Base-by-base conservation (phyloP, 1,139 yeast species). In the Yamadazyma aaseri region DNA sequence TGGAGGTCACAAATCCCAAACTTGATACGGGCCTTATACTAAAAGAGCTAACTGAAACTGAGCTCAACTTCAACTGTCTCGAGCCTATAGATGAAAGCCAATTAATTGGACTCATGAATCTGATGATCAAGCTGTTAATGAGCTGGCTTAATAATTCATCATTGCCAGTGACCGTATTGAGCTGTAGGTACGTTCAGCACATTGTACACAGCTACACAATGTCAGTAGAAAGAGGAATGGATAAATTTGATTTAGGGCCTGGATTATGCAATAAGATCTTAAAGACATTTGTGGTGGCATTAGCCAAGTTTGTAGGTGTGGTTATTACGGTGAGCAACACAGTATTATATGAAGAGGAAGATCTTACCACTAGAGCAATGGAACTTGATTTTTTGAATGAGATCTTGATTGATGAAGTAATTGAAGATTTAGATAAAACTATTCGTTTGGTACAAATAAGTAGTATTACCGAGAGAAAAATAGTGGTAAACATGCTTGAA, bases 291-390 rank as follows among this genome's bases (percentile, higher is more conserved):
- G 55, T 72, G 5, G 46, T 76, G 18, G 85, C 81, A 2, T 46
- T 79, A 6, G 57, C 76, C 30, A 74, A 73, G 40, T 71, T 78
- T 47, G 70, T 77, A 5, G 76, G 76, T 14, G 63, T 74, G 31
- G 64, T 73, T 5, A 50, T 73, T 3, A 55, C 58, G 6, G 56
- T 81, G 23, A 78, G 81, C 1, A 62, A 70, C 12, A 81, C 79
- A n/a, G 82, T 79, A 6, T 62, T 84, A 12, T 79, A 78, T 46
- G 90, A 83, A 47, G 92, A 84, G 48, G 94, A 84, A 50, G 94
- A 84, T 55, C 58, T 84, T 33, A 79, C 80, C 36, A 76, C 84
- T 2, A 73, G 82, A 43, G 64, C 68, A 9, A 76, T 82, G 81
- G 78, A 76, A 32, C 51, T 68, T 33, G 59, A 65, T 39, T 65